These are phyloP conservation scores for Craterostigma plantagineum DNA, from an alignment of 257 asterid genomes.

Conservation along the genomic window DNA sequence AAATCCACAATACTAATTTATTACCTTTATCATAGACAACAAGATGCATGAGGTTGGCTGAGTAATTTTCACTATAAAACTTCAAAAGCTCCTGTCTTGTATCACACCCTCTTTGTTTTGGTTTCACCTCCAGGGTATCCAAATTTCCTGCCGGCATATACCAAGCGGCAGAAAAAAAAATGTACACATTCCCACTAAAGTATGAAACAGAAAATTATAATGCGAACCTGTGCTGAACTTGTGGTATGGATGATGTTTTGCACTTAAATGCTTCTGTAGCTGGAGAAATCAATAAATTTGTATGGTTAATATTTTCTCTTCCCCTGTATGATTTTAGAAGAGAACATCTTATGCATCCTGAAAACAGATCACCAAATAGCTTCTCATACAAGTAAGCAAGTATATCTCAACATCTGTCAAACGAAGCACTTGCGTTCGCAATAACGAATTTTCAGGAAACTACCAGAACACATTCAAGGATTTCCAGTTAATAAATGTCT, in stretches of 20 bases:
- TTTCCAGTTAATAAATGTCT: too few species aligned
- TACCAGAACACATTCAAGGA: too few species aligned
- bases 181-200: too few species aligned
- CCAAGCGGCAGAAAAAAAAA: conserved; percentile 1
- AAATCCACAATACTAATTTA: conserved; percentile 5
- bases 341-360: too few species aligned
- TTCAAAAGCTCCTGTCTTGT: conserved; percentile 73
- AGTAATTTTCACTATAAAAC: conserved; percentile 68
- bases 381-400: too few species aligned
- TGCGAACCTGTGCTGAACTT: conserved; percentile 87
- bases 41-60: conserved; percentile 93
- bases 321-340: too few species aligned
- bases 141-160: conserved; percentile 47
- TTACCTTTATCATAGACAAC: conserved; percentile 84
- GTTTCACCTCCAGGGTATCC: conserved; percentile 81
- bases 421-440: too few species aligned
- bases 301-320: not conserved
- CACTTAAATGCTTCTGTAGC: conserved; percentile 87
- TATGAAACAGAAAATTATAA: too few species aligned
- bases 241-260: conserved; percentile 71
- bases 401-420: too few species aligned
- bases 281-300: conserved; percentile 6
- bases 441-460: too few species aligned
- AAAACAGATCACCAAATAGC: too few species aligned
- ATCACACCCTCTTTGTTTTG: conserved; percentile 73